Conservation (phyloP, 139 green algal genomes). For the Closterium sp. region DNA sequence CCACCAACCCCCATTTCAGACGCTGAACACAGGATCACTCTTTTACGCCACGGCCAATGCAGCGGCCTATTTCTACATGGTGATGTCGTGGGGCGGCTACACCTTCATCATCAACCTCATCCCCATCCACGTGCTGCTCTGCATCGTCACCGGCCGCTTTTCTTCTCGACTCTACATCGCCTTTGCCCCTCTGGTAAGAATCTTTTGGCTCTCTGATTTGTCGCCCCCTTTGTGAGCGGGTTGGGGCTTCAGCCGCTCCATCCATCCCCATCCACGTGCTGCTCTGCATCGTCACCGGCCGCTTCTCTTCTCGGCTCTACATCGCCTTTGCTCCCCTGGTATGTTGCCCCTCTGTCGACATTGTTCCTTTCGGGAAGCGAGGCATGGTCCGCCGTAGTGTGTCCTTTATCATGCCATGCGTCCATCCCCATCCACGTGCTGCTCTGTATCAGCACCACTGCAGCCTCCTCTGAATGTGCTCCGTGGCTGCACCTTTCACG, state of each 20-base stretch:
- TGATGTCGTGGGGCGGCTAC: slow-evolving; percentile 88
- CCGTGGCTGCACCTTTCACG: too few species aligned
- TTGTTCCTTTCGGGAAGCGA: too few species aligned
- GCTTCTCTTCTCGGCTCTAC: slow-evolving; percentile 52
- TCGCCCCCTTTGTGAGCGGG: too few species aligned
- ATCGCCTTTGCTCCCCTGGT: slow-evolving; percentile 51
- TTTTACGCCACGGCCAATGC: slow-evolving; percentile 70
- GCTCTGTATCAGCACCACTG: background rate
- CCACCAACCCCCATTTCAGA: too few species aligned
- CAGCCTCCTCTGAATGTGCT: too few species aligned
- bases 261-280: slow-evolving; percentile 83
- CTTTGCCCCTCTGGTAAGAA: slow-evolving; percentile 36
- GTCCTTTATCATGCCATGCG: too few species aligned
- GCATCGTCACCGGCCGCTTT: slow-evolving; percentile 62
- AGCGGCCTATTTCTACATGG: slow-evolving; percentile 76
- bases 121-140: slow-evolving; percentile 87
- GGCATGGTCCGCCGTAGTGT: too few species aligned
- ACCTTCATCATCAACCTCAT: slow-evolving; percentile 97
- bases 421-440: background rate
- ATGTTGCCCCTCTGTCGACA: too few species aligned
- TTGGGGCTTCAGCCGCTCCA: too few species aligned
- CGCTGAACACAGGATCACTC: slow-evolving; percentile 81
- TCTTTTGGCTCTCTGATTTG: too few species aligned
- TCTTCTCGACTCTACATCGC: slow-evolving; percentile 48
- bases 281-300: slow-evolving; percentile 64